Evolutionary conservation across 257 asterid species (phyloP).

Genomic region (Lycium barbarum): DNA sequence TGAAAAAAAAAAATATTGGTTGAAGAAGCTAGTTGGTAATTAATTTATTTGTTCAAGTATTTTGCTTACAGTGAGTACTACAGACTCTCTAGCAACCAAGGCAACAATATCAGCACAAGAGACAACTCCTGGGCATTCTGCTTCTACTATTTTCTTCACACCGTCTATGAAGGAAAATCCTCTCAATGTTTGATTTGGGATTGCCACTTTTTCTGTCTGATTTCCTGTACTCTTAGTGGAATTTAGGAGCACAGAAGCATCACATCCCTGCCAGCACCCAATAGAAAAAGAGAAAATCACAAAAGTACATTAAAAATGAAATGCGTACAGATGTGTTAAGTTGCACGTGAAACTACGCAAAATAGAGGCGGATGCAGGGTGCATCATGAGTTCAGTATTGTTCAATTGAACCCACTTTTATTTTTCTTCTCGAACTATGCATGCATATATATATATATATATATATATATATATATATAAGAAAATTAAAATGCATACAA

Average conservation of each 20-base stretch:
- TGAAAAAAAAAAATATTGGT: not conserved
- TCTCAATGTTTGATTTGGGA: too few species aligned
- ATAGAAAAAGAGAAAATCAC: not conserved
- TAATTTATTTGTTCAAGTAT: not conserved
- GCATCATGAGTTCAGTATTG: too few species aligned
- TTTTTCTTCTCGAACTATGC: too few species aligned
- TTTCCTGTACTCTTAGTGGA: too few species aligned
- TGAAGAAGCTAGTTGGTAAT: not conserved
- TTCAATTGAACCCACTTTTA: too few species aligned
- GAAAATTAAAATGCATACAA: too few species aligned
- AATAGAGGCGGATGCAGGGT: not conserved
- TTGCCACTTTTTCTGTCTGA: too few species aligned
- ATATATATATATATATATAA: too few species aligned
- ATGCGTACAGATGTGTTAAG: too few species aligned
- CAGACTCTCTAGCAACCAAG: slow-evolving; percentile 38
- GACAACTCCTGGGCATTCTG: slow-evolving; percentile 42
- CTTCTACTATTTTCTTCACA: slow-evolving; percentile 36
- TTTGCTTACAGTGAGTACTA: slow-evolving; percentile 28
- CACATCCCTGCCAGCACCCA: slow-evolving; percentile 39
- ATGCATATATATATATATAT: too few species aligned
- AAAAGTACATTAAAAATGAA: not conserved
- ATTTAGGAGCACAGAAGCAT: slow-evolving; percentile 44
- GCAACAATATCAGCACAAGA: slow-evolving; percentile 43
- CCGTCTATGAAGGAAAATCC: not conserved
- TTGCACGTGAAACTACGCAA: too few species aligned